phyloP scores from a whole-genome alignment of 805 yeast species.

The Suhomyces emberorum region DNA sequence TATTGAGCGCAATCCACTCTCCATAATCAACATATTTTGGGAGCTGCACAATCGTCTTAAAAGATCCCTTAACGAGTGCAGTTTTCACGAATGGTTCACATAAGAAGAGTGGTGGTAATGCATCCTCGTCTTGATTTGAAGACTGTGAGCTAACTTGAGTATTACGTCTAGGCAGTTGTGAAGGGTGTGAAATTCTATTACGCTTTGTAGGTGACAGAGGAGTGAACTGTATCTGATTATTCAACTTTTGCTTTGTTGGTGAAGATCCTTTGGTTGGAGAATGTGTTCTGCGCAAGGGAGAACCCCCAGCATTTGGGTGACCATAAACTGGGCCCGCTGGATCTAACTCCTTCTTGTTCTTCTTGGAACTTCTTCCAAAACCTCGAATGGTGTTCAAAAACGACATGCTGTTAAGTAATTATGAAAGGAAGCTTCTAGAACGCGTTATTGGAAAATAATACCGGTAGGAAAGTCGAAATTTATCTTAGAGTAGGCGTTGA shows the following conservation, averaged over 20 bases:
- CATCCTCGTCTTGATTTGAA: not conserved
- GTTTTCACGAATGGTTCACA: slow-evolving; percentile 93
- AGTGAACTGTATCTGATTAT: slow-evolving; percentile 20
- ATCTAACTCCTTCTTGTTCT: slow-evolving; percentile 39
- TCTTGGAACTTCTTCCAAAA: slow-evolving; percentile 44
- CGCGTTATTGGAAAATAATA: too few species aligned
- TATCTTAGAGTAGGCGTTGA: too few species aligned
- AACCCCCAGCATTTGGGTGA: slow-evolving; percentile 30
- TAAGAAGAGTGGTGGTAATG: slow-evolving; percentile 57
- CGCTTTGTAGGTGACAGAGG: slow-evolving; percentile 23
- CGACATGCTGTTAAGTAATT: slow-evolving; percentile 44
- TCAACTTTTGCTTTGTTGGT: slow-evolving; percentile 32
- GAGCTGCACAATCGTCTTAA: slow-evolving; percentile 89
- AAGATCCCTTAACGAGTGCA: slow-evolving; percentile 93
- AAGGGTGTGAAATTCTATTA: slow-evolving; percentile 8
- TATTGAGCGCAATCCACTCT: slow-evolving; percentile 94
- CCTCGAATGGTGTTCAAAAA: slow-evolving; percentile 48
- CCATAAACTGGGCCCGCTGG: slow-evolving; percentile 29
- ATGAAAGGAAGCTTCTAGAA: too few species aligned
- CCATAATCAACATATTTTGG: slow-evolving; percentile 93
- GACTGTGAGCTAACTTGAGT: not conserved
- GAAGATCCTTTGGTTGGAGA: slow-evolving; percentile 41
- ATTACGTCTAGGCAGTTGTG: slow-evolving; percentile 11
- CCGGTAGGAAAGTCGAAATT: too few species aligned
- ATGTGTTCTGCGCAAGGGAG: slow-evolving; percentile 35